These are phyloP conservation scores for Leccinum rimulosum DNA, from an alignment of 768 basidiomycete species.

Conservation along the genomic window DNA sequence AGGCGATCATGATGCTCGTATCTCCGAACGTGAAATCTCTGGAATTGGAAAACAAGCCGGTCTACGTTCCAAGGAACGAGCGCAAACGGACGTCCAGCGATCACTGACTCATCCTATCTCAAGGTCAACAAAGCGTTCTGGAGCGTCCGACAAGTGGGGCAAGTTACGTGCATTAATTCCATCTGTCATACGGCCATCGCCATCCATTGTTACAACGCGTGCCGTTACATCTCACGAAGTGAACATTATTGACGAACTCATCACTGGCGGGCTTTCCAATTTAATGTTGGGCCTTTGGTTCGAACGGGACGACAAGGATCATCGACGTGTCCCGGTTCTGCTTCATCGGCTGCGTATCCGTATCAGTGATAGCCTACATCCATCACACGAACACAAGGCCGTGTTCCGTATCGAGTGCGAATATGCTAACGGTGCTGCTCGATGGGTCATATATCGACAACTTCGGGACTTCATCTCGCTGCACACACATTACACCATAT, in stretches of 20 bases:
- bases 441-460: constrained; percentile 96
- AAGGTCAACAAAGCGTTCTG: constrained; percentile 19
- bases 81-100: constrained; percentile 10
- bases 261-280: constrained; percentile 73
- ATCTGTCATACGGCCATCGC: constrained; percentile 41
- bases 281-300: constrained; percentile 82
- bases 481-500: constrained; percentile 85
- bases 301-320: constrained; percentile 82
- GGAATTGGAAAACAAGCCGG: constrained; percentile 1
- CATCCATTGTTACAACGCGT: constrained; percentile 36
- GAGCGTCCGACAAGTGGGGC: constrained; percentile 50
- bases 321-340: constrained; percentile 74
- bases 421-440: constrained; percentile 87
- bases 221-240: constrained; percentile 54
- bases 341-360: constrained; percentile 81
- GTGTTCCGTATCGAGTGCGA: constrained; percentile 94
- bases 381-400: constrained; percentile 69
- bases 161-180: constrained; percentile 67
- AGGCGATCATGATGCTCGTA: constrained; percentile 27
- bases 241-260: constrained; percentile 80
- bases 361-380: constrained; percentile 83
- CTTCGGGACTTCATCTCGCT: constrained; percentile 88
- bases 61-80: constrained; percentile 5
- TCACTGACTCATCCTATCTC: constrained; percentile 31
- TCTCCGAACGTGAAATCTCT: constrained; percentile 9